Conservation (phyloP, 352 stramenopile species). For the Phytophthora ohioensis region DNA sequence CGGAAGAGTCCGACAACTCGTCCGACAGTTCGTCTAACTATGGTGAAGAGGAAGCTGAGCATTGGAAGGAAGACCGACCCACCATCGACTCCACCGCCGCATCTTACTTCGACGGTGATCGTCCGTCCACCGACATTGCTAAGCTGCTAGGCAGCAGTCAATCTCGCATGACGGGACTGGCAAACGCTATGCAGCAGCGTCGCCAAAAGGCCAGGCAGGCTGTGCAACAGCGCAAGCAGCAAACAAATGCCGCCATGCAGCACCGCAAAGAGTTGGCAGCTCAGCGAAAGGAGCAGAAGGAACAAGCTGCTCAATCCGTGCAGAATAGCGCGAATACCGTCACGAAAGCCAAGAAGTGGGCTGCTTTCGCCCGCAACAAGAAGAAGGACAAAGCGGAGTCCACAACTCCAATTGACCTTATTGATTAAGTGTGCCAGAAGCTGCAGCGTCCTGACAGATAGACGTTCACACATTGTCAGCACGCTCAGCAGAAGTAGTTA, state of each 20-base stretch:
- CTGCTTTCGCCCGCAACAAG: conserved; percentile 32
- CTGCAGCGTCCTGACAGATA: conserved; percentile 21
- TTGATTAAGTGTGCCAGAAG: conserved; percentile 33
- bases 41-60: conserved; percentile 40
- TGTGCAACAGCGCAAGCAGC: conserved; percentile 44
- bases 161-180: conserved; percentile 40
- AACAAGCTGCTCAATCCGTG: conserved; percentile 13
- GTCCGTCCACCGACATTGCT: conserved; percentile 54
- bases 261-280: conserved; percentile 33
- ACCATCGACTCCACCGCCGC: conserved; percentile 34
- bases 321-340: conserved; percentile 29
- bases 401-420: conserved; percentile 36
- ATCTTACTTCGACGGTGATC: conserved; percentile 53
- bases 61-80: conserved; percentile 45
- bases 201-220: conserved; percentile 42
- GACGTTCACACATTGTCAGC: conserved; percentile 18
- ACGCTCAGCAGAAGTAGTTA: conserved; percentile 19
- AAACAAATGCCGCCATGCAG: conserved; percentile 33
- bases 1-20: conserved; percentile 52
- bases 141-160: conserved; percentile 43
- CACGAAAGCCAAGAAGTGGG: conserved; percentile 50
- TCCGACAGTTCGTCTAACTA: conserved; percentile 44
- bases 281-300: conserved; percentile 23
- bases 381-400: conserved; percentile 24
- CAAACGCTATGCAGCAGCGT: conserved; percentile 43